Percentiles rank a stretch among this genome's conserved stretches.
These are phyloP conservation scores for Penicillium digitatum DNA, from an alignment of 2,329 filamentous ascomycete species.

Conservation along the genomic window DNA sequence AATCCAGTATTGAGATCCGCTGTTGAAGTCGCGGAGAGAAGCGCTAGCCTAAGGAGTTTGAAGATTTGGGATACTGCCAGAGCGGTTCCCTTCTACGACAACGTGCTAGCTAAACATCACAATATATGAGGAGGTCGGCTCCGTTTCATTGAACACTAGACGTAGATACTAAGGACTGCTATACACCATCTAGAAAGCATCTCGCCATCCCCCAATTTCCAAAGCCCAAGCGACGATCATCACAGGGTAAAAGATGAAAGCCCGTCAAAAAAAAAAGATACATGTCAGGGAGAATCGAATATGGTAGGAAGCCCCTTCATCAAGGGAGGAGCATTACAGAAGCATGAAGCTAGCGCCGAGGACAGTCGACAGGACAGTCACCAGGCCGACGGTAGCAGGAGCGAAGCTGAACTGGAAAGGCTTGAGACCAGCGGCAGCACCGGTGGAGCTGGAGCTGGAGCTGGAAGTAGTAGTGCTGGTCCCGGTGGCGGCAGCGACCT, in stretches of 20 bases:
- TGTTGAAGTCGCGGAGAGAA: background rate
- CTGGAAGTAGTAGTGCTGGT: conserved; percentile 20
- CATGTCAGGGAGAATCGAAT: conserved; percentile 11
- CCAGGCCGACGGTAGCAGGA: conserved; percentile 50
- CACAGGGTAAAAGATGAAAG: conserved; percentile 2
- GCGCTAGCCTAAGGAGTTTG: background rate
- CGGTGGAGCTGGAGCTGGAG: conserved; percentile 33
- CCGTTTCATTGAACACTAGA: conserved; percentile 9
- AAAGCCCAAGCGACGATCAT: background rate
- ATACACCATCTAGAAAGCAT: conserved; percentile 12
- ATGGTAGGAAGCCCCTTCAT: background rate
- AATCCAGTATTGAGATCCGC: background rate
- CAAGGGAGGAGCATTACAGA: conserved; percentile 23
- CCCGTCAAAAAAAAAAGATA: conserved; percentile 13
- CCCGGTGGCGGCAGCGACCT: conserved; percentile 24
- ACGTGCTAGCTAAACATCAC: background rate
- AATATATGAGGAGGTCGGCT: conserved; percentile 2
- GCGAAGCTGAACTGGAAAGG: conserved; percentile 47
- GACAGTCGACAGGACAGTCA: conserved; percentile 51
- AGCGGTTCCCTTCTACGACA: background rate
- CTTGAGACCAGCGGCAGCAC: conserved; percentile 43
- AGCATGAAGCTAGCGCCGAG: conserved; percentile 48
- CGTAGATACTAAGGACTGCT: conserved; percentile 11
- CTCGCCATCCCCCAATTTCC: background rate
- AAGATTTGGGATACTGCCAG: no score